These are phyloP conservation scores for Aphanoascus verrucosus DNA, from an alignment of 2,329 filamentous ascomycete species.

Conservation along the genomic window DNA sequence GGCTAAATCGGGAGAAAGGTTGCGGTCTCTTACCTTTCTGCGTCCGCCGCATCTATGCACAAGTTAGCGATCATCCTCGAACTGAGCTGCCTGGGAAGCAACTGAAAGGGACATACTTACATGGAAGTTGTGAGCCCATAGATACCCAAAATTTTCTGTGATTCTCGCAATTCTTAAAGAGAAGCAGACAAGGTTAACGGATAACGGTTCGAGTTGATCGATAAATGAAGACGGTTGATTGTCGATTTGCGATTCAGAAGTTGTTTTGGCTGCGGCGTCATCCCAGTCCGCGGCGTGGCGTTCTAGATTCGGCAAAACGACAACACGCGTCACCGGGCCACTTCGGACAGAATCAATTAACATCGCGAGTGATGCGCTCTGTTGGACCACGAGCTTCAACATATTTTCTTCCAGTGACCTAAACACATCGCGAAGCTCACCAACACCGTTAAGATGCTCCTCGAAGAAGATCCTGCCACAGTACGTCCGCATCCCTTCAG, in stretches of 20 bases:
- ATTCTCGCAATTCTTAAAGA: background rate
- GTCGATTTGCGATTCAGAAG: background rate
- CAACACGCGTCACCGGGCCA: conserved; percentile 16
- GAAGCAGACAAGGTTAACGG: background rate
- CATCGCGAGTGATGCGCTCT: background rate
- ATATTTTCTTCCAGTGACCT: background rate
- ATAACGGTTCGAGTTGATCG: background rate
- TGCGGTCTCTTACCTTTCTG: conserved; percentile 62
- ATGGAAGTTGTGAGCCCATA: conserved; percentile 42
- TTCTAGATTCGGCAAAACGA: conserved; percentile 16
- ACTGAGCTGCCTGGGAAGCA: background rate
- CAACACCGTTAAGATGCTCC: conserved; percentile 57
- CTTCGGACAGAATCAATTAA: background rate
- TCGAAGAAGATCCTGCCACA: conserved; percentile 83
- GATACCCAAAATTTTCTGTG: background rate
- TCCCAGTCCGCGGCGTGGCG: background rate
- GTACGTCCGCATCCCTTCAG: conserved; percentile 41
- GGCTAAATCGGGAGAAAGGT: background rate
- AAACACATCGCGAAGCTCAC: background rate
- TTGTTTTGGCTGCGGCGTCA: conserved; percentile 17
- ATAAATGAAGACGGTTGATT: background rate
- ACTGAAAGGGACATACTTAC: conserved; percentile 27
- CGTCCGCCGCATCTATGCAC: conserved; percentile 79
- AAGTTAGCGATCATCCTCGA: conserved; percentile 13
- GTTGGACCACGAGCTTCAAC: background rate